Evolutionary conservation across 2,329 filamentous ascomycete genomes (phyloP).

Genomic region (Diaporthe longicolla): DNA sequence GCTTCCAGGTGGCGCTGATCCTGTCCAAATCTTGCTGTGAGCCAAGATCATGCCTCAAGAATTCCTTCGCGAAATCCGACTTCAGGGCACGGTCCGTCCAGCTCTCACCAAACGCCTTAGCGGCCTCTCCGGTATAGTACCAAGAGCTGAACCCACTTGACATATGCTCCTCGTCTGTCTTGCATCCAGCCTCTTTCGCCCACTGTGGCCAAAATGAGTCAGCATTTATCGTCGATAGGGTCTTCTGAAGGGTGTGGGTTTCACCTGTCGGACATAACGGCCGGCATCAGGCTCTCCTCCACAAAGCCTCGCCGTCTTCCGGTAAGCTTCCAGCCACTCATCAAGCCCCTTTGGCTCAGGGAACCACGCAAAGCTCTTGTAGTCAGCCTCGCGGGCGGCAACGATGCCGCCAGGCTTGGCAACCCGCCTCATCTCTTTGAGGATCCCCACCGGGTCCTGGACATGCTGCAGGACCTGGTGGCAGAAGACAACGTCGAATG

Average conservation of each 20-base stretch:
- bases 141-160: constrained; percentile 30
- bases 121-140: constrained; percentile 38
- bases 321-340: constrained; percentile 32
- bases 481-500: constrained; percentile 60
- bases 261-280: constrained; percentile 35
- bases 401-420: constrained; percentile 59
- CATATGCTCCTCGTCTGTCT: constrained; percentile 12
- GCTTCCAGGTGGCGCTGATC: constrained; percentile 31
- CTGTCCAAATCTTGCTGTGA: constrained; percentile 34
- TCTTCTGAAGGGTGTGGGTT: no score
- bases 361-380: constrained; percentile 41
- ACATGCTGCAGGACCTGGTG: constrained; percentile 61
- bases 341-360: constrained; percentile 30
- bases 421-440: constrained; percentile 59
- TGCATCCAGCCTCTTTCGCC: constrained; percentile 35
- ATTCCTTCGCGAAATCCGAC: constrained; percentile 38
- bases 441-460: constrained; percentile 48
- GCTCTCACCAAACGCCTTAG: constrained; percentile 33
- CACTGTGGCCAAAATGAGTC: background rate
- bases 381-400: constrained; percentile 51
- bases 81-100: constrained; percentile 37
- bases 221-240: background rate
- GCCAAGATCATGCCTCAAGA: constrained; percentile 9
- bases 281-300: constrained; percentile 39
- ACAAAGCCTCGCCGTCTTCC: constrained; percentile 27